A percentile compares a stretch with the other conserved stretches of the same genome.
Evolutionary conservation across 1,139 yeast species (phyloP).

Genomic region (Sugiyamaella paludigena): DNA sequence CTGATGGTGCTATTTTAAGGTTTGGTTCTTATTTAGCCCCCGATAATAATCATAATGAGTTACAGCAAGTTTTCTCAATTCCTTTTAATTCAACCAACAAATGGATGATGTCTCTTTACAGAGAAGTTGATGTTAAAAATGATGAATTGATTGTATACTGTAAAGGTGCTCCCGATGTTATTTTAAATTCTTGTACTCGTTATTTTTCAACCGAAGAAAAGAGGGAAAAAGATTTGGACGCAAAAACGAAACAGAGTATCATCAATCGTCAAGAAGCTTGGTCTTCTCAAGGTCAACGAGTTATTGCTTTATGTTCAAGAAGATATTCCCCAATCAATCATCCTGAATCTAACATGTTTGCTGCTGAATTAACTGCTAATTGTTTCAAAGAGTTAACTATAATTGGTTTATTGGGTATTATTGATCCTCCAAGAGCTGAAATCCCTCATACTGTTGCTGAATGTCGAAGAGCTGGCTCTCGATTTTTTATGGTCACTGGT

Average conservation of each 20-base stretch:
- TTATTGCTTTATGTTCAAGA: conserved; percentile 44
- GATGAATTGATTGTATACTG: conserved; percentile 33
- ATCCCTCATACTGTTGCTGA: conserved; percentile 43
- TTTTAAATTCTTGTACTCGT: conserved; percentile 40
- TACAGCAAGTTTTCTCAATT: conserved; percentile 10
- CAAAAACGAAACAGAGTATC: conserved; percentile 27
- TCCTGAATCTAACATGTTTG: conserved; percentile 26
- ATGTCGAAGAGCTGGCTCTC: conserved; percentile 50
- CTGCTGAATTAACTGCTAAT: conserved; percentile 18
- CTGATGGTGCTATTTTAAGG: conserved; percentile 47
- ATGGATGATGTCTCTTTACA: conserved; percentile 41
- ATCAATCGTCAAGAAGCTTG: conserved; percentile 39
- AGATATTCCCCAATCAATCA: conserved; percentile 16
- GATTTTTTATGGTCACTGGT: conserved; percentile 54
- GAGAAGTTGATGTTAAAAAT: conserved; percentile 21
- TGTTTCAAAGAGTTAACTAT: conserved; percentile 31
- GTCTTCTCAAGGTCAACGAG: conserved; percentile 48
- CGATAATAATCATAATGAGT: conserved; percentile 6
- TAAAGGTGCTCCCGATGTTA: conserved; percentile 54
- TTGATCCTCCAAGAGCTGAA: conserved; percentile 52
- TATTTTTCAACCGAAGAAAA: conserved; percentile 28
- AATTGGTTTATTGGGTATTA: conserved; percentile 49
- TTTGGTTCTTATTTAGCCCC: conserved; percentile 36
- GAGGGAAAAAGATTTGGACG: conserved; percentile 18
- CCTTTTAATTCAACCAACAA: conserved; percentile 49